Base-by-base conservation (phyloP, 805 yeast genomes). In the Yarrowia osloensis region DNA sequence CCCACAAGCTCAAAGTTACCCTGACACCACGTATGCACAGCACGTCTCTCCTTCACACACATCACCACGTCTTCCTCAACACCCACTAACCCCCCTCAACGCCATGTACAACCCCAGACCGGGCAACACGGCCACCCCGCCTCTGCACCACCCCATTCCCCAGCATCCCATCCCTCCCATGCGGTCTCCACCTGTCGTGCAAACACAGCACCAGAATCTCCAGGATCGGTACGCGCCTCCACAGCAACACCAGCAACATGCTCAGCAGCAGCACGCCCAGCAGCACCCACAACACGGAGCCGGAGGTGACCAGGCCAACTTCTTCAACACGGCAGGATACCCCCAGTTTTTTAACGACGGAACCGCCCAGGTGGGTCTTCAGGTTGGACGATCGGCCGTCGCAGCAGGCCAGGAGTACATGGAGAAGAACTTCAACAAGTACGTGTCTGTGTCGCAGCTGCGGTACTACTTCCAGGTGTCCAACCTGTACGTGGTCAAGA, bases 401-500 rank as follows among this genome's bases (percentile, higher is more conserved):
- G 85, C 85, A 70, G 89, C 91, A 33, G 91, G 95, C 26, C 90
- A 90, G 71, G 88, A 88, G 69, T 90, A 89, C 77, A 77, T 91
- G 75, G 90, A 90, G 71, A 88, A 87, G 69, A 91, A 89, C 77
- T 74, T 86, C 66, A 82, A 83, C 67, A 81, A 80, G 70, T 82
- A 81, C 69, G 81, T 84, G 31, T 77, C 81, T 19, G 77, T 82
- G 28, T 76, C 82, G 19, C 87, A 89, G 67, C 78, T 95, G 71
- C 88, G 91, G 70, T 90, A 88, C 78, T 93, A 93, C 77, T 96
- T 95, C 81, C 91, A 90, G 77, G 97, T 95, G 21, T 88, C 96
- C 55, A 96, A 94, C 76, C 80, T 86, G 5, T 96, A 94, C 74
- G 99, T 95, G 15, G 74, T 89, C 69, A 81, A 81, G 39, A 95